These are phyloP conservation scores for Dictyophora rubrovolvata DNA, from an alignment of 768 basidiomycete species.

Conservation along the genomic window DNA sequence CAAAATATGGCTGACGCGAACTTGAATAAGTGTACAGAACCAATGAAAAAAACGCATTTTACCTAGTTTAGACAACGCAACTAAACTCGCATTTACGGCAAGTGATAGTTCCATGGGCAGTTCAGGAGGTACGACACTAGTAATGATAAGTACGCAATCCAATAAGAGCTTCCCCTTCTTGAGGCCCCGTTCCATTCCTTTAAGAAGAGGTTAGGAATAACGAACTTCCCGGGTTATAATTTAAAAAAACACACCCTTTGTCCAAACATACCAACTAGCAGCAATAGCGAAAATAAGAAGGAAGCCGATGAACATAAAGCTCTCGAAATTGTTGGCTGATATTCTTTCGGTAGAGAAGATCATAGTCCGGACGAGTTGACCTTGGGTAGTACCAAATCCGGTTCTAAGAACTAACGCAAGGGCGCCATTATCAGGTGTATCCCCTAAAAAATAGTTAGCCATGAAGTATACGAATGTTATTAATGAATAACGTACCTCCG, in stretches of 20 bases:
- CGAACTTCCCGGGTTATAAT: background rate
- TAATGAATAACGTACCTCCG: conserved; percentile 27
- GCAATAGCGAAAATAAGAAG: conserved; percentile 95
- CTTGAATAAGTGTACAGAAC: background rate
- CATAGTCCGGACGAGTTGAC: conserved; percentile 96
- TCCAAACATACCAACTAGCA: conserved; percentile 98
- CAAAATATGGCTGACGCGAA: conserved; percentile 91
- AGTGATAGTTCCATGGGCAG: conserved; percentile 95
- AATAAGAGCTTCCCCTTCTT: conserved; percentile 92
- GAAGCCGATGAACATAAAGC: conserved; percentile 97
- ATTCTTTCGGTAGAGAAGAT: conserved; percentile 97
- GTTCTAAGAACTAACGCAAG: conserved; percentile 89
- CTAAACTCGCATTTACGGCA: conserved; percentile 91
- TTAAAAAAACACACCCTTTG: conserved; percentile 52
- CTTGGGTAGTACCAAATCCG: conserved; percentile 95
- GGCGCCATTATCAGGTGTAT: conserved; percentile 86
- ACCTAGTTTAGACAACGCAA: conserved; percentile 90
- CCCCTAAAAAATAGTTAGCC: conserved; percentile 23
- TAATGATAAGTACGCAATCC: conserved; percentile 94
- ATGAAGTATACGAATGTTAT: conserved; percentile 23
- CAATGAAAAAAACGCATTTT: conserved; percentile 20
- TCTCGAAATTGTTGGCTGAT: conserved; percentile 91
- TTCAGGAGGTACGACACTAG: conserved; percentile 96
- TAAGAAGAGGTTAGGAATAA: background rate
- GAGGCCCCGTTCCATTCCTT: conserved; percentile 83